phyloP scores from a whole-genome alignment of 108 stramenopile species.

The Epipyxis sp. region DNA sequence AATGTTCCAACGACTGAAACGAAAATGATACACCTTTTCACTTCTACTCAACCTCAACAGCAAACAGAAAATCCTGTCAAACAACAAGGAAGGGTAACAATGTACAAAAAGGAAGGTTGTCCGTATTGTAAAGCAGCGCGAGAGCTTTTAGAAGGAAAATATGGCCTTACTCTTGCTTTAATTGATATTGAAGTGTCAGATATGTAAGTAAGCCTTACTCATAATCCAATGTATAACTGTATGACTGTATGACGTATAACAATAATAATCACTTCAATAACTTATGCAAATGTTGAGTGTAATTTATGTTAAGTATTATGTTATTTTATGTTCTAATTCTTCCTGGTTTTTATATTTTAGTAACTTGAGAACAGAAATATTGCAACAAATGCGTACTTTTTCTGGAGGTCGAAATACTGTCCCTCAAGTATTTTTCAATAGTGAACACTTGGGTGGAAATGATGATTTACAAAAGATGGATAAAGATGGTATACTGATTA shows the following conservation, averaged over 20 bases:
- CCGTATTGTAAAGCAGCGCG: conserved; percentile 42
- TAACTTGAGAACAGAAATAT: conserved; percentile 38
- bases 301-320: too few species aligned
- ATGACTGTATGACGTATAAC: too few species aligned
- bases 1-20: too few species aligned
- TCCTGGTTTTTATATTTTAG: neutral
- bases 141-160: conserved; percentile 37
- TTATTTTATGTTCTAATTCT: too few species aligned
- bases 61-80: conserved; percentile 35
- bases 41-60: too few species aligned
- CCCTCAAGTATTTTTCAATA: conserved; percentile 51
- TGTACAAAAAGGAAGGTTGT: conserved; percentile 46
- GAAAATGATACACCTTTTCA: too few species aligned
- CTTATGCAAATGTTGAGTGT: too few species aligned
- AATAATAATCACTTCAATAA: too few species aligned
- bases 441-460: conserved; percentile 47
- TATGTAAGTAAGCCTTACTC: neutral
- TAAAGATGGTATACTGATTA: conserved; percentile 38
- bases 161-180: conserved; percentile 12
- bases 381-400: conserved; percentile 45
- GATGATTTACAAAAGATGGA: conserved; percentile 46
- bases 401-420: conserved; percentile 43
- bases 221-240: neutral
- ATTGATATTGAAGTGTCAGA: conserved; percentile 46
- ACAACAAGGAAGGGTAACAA: conserved; percentile 45